Percentiles rank a stretch among this genome's conserved stretches.
phyloP scores from a whole-genome alignment of 192 early-diverging fungal genomes.

The Backusella psychrophila region DNA sequence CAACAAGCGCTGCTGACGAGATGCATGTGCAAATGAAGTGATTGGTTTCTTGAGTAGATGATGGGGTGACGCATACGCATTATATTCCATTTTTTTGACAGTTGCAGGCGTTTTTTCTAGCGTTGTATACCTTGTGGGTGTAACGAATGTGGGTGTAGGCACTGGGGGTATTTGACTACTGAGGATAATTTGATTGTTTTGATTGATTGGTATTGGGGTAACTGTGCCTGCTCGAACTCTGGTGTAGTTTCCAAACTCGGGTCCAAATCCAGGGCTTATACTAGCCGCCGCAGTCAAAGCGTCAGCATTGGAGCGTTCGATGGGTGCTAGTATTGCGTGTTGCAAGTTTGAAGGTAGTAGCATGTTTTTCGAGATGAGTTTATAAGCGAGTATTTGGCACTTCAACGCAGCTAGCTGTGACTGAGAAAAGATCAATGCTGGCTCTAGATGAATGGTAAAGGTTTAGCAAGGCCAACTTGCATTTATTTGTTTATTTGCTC shows the following conservation, averaged over 20 bases:
- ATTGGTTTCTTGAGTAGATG: slow-evolving; percentile 62
- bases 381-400: slow-evolving; percentile 83
- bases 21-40: slow-evolving; percentile 45
- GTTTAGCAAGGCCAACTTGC: background rate
- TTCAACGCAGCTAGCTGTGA: slow-evolving; percentile 70
- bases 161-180: background rate
- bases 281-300: background rate
- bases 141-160: background rate
- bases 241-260: background rate
- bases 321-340: slow-evolving; percentile 57
- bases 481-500: background rate
- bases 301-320: background rate
- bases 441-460: background rate
- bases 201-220: background rate
- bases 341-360: slow-evolving; percentile 70
- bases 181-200: background rate
- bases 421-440: slow-evolving; percentile 42
- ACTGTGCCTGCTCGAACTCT: background rate
- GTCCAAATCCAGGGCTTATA: background rate
- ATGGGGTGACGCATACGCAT: slow-evolving; percentile 57
- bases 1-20: slow-evolving; percentile 64
- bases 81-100: slow-evolving; percentile 30
- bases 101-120: background rate
- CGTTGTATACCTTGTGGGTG: background rate
- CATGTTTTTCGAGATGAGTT: slow-evolving; percentile 75